Conservation (phyloP, 2,329 filamentous ascomycete species). For the Fonsecaea pedrosoi region DNA sequence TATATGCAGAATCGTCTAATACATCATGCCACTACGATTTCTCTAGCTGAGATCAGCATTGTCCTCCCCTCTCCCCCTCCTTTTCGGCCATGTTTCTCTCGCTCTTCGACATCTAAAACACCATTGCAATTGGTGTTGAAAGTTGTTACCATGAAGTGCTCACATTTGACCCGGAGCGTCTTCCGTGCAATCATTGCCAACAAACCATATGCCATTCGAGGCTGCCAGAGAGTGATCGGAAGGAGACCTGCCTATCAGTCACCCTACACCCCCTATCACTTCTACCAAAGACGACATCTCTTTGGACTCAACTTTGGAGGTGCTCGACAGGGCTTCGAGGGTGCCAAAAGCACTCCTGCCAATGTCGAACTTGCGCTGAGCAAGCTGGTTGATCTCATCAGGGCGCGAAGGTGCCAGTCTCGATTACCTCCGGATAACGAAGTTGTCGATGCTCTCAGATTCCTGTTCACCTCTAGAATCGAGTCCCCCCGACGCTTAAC, state of each 20-base stretch:
- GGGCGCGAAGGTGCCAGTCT: conserved; percentile 66
- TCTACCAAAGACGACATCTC: conserved; percentile 31
- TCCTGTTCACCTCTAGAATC: conserved; percentile 66
- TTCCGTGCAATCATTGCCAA: conserved; percentile 55
- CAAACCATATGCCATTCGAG: conserved; percentile 45
- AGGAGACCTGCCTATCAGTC: conserved; percentile 11
- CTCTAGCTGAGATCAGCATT: neutral
- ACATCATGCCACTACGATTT: conserved; percentile 4
- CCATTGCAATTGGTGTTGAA: neutral
- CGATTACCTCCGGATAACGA: conserved; percentile 70
- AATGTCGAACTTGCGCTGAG: conserved; percentile 38
- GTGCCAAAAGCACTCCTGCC: conserved; percentile 31
- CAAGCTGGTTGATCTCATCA: conserved; percentile 68
- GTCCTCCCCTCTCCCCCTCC: neutral
- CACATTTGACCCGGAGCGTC: conserved; percentile 53
- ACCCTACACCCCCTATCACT: conserved; percentile 6
- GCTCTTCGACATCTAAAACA: neutral
- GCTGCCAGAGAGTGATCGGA: conserved; percentile 27
- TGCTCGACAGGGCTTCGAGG: conserved; percentile 23
- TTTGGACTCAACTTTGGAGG: conserved; percentile 33
- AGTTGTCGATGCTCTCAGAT: conserved; percentile 68
- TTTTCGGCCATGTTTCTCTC: neutral
- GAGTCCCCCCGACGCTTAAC: conserved; percentile 61
- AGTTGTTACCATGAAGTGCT: conserved; percentile 47
- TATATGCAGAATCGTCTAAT: neutral